Percentiles rank a stretch among this genome's conserved stretches.
phyloP scores from a whole-genome alignment of 2,329 filamentous ascomycete species.

The Cytospora piceicola region DNA sequence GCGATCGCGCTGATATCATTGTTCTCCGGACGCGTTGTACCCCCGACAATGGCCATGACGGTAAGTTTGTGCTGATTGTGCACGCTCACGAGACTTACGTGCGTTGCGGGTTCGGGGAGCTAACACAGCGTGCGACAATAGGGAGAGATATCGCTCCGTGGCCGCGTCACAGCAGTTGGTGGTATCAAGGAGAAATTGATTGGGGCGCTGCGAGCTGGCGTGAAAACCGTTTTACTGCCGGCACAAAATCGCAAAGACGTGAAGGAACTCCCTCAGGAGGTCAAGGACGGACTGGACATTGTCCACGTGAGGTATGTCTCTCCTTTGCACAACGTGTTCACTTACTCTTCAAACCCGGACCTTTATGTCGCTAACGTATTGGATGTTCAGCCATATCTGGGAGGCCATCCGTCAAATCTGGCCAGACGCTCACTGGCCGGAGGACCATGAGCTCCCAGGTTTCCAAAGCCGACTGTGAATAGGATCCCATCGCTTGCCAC shows the following conservation, averaged over 20 bases:
- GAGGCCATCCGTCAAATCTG: constrained; percentile 89
- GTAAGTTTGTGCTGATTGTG: constrained; percentile 47
- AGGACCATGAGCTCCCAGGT: constrained; percentile 65
- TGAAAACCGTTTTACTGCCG: constrained; percentile 90
- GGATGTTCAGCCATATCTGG: constrained; percentile 75
- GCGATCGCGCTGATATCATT: constrained; percentile 91
- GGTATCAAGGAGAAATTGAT: constrained; percentile 99
- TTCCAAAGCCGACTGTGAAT: constrained; percentile 78
- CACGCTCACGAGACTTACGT: constrained; percentile 29
- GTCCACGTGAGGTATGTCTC: constrained; percentile 78
- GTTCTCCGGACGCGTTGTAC: constrained; percentile 83
- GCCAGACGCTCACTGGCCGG: constrained; percentile 86
- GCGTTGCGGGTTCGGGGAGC: constrained; percentile 33
- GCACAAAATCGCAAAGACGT: constrained; percentile 90
- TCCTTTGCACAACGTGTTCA: constrained; percentile 47
- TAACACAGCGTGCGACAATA: constrained; percentile 42
- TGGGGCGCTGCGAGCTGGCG: constrained; percentile 87
- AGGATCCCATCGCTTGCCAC: constrained; percentile 20
- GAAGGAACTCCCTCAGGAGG: constrained; percentile 87
- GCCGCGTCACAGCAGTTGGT: constrained; percentile 89
- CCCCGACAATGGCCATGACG: constrained; percentile 95
- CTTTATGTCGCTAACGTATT: constrained; percentile 33
- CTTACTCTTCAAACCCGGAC: constrained; percentile 30
- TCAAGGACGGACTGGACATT: constrained; percentile 84
- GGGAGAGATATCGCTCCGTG: constrained; percentile 78